These are phyloP conservation scores for Linnemannia exigua DNA, from an alignment of 192 early-diverging fungal species.

Conservation along the genomic window DNA sequence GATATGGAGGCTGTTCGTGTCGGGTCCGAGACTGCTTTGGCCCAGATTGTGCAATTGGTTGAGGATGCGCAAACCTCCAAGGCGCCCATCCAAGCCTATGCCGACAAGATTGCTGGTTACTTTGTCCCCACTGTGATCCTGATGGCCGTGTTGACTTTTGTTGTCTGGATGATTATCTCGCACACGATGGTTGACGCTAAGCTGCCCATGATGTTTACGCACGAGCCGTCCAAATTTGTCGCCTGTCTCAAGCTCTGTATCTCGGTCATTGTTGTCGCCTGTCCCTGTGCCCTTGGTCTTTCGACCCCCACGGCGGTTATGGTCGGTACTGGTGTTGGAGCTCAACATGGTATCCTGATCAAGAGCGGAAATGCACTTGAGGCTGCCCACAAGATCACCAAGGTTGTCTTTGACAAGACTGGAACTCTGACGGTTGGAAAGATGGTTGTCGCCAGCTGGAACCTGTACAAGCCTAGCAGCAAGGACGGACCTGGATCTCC, in stretches of 20 bases:
- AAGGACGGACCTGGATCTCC: neutral
- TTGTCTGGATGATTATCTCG: conserved; percentile 80
- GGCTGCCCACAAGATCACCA: conserved; percentile 82
- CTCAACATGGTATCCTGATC: conserved; percentile 95
- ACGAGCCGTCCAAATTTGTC: conserved; percentile 77
- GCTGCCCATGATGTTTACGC: conserved; percentile 57
- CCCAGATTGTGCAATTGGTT: conserved; percentile 94
- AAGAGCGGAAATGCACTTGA: conserved; percentile 94
- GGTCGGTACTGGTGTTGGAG: conserved; percentile 98
- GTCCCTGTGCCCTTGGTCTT: conserved; percentile 96
- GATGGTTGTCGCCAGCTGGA: conserved; percentile 71
- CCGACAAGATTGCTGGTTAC: conserved; percentile 88
- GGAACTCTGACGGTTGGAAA: conserved; percentile 92
- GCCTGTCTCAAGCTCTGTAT: conserved; percentile 92
- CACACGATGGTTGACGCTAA: conserved; percentile 53
- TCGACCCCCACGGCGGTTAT: conserved; percentile 98
- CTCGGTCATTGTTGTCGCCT: conserved; percentile 96
- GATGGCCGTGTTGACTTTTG: conserved; percentile 79
- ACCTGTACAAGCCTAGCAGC: conserved; percentile 26
- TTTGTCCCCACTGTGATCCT: conserved; percentile 93
- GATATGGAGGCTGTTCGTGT: conserved; percentile 88
- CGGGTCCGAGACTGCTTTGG: conserved; percentile 90
- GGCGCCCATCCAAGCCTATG: conserved; percentile 95
- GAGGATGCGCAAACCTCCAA: conserved; percentile 94
- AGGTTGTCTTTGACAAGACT: conserved; percentile 98